A percentile compares a stretch with the other conserved stretches of the same genome.
These are phyloP conservation scores for Retiboletus flavoniger DNA, from an alignment of 1,284 basidiomycete species.

Conservation along the genomic window DNA sequence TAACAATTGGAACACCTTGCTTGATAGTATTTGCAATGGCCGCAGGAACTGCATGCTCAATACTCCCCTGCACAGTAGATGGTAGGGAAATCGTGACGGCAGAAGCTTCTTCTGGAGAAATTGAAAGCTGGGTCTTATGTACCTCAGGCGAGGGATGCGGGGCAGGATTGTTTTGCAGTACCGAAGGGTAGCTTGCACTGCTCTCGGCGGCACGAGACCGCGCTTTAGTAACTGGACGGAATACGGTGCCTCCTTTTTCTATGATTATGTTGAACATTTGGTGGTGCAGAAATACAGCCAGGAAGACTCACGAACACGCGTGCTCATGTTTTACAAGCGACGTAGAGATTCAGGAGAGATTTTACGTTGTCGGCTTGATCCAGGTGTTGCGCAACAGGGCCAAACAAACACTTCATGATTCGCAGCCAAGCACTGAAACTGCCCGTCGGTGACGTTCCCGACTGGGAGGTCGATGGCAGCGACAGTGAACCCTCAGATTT, in stretches of 20 bases:
- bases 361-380: slow-evolving; percentile 2
- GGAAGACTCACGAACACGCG: slow-evolving; percentile 67
- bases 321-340: slow-evolving; percentile 51
- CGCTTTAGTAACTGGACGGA: slow-evolving; percentile 61
- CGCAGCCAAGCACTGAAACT: slow-evolving; percentile 40
- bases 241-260: slow-evolving; percentile 74
- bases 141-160: slow-evolving; percentile 13
- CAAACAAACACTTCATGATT: slow-evolving; percentile 33
- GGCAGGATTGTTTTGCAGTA: slow-evolving; percentile 31
- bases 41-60: slow-evolving; percentile 1
- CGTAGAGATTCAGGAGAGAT: background rate
- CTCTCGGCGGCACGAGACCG: slow-evolving; percentile 37
- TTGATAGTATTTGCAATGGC: slow-evolving; percentile 3
- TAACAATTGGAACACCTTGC: slow-evolving; percentile 21
- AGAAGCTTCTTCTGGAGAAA: background rate
- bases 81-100: slow-evolving; percentile 23
- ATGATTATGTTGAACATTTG: slow-evolving; percentile 10
- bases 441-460: slow-evolving; percentile 53
- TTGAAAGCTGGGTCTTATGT: background rate
- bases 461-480: slow-evolving; percentile 53
- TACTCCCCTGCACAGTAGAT: slow-evolving; percentile 8
- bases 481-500: slow-evolving; percentile 39
- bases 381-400: slow-evolving; percentile 21
- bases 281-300: background rate
- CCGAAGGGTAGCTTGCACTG: slow-evolving; percentile 38